Base-by-base conservation (phyloP, 169 alveolate species). In the Plasmodium gallinaceum region DNA sequence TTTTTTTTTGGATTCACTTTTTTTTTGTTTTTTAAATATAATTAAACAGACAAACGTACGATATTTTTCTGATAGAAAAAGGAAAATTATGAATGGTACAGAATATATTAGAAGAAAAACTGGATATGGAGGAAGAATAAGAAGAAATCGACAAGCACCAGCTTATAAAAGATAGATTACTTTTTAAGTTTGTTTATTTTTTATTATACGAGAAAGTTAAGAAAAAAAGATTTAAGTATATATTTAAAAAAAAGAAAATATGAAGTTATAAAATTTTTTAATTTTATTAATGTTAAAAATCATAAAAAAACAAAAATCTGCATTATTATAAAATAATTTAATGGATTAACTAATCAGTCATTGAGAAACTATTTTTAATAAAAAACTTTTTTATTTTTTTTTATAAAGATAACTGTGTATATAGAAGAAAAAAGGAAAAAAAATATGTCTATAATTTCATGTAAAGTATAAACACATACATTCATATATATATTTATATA, bases 51-150 rank as follows among this genome's bases (percentile, higher is more conserved):
- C 71, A 54, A 61, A 57, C 43, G 85, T 86, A 24, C 20, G 95
- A 52, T 91, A 51, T 64, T 80, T 94, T 69, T 94, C 96, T 22
- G 93, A 94, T 64, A 20, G 95, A 52, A 92, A 95, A 45, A 90
- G 96, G 62, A 88, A 94, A 76, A 75, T 88, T 51, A 90, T 94
- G 80, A 94, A 94, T 78, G 96, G 96, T 61, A 92, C 95, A 12
- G 95, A 94, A 62, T 94, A 94, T 87, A 73, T 94, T 42, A 92
- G 93, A 69, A 45, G 92, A 43, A 94, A 94, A 68, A 91, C 96
- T 39, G 96, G 96, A 10, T 94, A 94, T 86, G 96, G 95, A 45
- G 96, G 96, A 14, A 64, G 96, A 52, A 72, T 94, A 64, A 88
- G 93, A 61, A 92, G 95, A 46, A 91, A 72, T 60, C 92, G 93